Evolutionary conservation across 306 rosid genomes (phyloP).

Genomic region (Pyrus bretschneideri): DNA sequence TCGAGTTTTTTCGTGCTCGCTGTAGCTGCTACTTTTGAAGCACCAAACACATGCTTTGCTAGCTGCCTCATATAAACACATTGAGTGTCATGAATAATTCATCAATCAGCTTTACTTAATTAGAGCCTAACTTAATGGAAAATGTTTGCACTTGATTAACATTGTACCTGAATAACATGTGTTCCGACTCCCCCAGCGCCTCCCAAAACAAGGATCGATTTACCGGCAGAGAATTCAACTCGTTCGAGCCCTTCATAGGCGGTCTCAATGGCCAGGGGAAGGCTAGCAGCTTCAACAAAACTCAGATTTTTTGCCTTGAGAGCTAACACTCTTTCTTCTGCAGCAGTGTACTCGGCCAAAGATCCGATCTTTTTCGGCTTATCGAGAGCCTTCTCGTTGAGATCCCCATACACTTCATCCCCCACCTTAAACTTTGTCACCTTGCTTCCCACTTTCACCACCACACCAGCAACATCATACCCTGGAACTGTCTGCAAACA

Average conservation of each 20-base stretch:
- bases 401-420: slow-evolving; percentile 63
- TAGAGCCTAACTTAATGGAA: not conserved
- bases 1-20: slow-evolving; percentile 49
- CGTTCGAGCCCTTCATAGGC: slow-evolving; percentile 64
- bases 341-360: slow-evolving; percentile 38
- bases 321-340: slow-evolving; percentile 53
- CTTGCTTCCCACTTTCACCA: slow-evolving; percentile 51
- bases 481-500: slow-evolving; percentile 30
- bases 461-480: slow-evolving; percentile 65
- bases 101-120: not conserved
- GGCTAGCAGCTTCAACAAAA: slow-evolving; percentile 71
- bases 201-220: slow-evolving; percentile 65
- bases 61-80: slow-evolving; percentile 27
- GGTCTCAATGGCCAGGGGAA: slow-evolving; percentile 58
- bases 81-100: not conserved
- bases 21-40: slow-evolving; percentile 61
- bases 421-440: slow-evolving; percentile 61
- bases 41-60: slow-evolving; percentile 62
- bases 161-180: slow-evolving; percentile 45
- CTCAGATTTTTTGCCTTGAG: slow-evolving; percentile 56
- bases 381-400: slow-evolving; percentile 31
- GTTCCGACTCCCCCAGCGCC: slow-evolving; percentile 81
- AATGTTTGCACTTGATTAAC: not conserved
- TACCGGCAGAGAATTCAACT: slow-evolving; percentile 32
- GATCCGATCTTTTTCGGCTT: slow-evolving; percentile 18